phyloP scores from a whole-genome alignment of 2,329 filamentous ascomycete species.

The Penicillium sp. region DNA sequence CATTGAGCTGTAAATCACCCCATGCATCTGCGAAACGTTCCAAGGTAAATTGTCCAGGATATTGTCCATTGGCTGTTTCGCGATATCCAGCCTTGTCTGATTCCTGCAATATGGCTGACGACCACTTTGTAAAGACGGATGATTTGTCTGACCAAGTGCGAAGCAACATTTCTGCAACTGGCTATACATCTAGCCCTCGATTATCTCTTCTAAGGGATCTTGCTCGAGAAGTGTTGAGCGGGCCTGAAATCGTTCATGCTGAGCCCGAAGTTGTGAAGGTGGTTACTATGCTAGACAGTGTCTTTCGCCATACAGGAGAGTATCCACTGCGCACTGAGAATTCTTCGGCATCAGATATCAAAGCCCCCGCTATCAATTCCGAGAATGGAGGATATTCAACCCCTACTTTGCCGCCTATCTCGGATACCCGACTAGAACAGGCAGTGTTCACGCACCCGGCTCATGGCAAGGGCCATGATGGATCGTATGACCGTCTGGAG shows the following conservation, averaged over 20 bases:
- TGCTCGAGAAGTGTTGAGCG: conserved; percentile 22
- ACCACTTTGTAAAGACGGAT: background rate
- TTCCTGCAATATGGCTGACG: conserved; percentile 6
- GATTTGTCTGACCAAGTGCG: background rate
- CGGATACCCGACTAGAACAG: conserved; percentile 57
- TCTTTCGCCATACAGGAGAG: conserved; percentile 12
- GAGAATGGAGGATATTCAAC: conserved; percentile 1
- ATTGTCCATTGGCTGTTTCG: background rate
- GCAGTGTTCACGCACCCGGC: conserved; percentile 68
- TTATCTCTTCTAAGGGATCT: conserved; percentile 22
- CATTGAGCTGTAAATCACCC: background rate
- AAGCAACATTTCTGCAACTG: background rate
- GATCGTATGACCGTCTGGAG: conserved; percentile 77
- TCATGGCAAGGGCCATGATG: conserved; percentile 26
- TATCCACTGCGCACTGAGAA: background rate
- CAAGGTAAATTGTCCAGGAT: conserved; percentile 17
- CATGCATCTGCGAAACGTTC: conserved; percentile 11
- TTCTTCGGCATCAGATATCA: background rate
- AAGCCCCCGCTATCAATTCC: background rate
- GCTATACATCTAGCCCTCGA: conserved; percentile 11
- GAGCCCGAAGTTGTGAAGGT: conserved; percentile 21
- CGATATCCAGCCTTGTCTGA: too few relatives aligned
- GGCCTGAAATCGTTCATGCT: conserved; percentile 12
- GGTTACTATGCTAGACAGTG: conserved; percentile 20
- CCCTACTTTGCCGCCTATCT: conserved; percentile 56